These are phyloP conservation scores for Geranium incanum DNA, from an alignment of 441 rosid genomes.

Conservation along the genomic window DNA sequence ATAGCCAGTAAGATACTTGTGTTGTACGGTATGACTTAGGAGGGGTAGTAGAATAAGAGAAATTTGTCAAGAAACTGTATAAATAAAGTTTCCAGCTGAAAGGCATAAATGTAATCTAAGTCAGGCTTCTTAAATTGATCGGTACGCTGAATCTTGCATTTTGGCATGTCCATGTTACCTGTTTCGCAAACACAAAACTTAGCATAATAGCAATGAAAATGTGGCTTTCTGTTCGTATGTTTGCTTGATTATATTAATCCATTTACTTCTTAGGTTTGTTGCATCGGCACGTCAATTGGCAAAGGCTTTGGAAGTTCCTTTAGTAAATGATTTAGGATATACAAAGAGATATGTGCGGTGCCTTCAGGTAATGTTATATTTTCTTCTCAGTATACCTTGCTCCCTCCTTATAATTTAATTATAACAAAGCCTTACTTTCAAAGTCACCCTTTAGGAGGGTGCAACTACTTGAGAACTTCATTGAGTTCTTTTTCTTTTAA, in stretches of 20 bases:
- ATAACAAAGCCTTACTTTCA: not conserved
- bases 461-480: not conserved
- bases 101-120: too few species aligned
- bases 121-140: too few species aligned
- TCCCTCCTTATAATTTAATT: not conserved
- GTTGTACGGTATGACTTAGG: too few species aligned
- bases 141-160: too few species aligned
- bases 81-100: too few species aligned
- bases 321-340: conserved; percentile 96
- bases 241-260: conserved; percentile 17
- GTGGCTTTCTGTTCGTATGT: not conserved
- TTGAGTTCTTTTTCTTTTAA: not conserved
- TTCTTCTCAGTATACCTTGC: not conserved
- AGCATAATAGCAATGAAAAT: too few species aligned
- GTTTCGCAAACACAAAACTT: too few species aligned
- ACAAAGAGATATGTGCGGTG: conserved; percentile 96
- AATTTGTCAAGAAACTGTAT: too few species aligned
- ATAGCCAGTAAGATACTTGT: too few species aligned
- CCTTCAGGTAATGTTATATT: conserved; percentile 60
- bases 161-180: too few species aligned
- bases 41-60: too few species aligned
- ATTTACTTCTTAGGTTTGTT: conserved; percentile 60
- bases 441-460: not conserved
- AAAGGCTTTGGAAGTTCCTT: conserved; percentile 90
- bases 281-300: conserved; percentile 95